A percentile compares a stretch with the other conserved stretches of the same genome.
These are phyloP conservation scores for Magnusiomyces starmeri DNA, from an alignment of 1,139 yeast species.

Conservation along the genomic window DNA sequence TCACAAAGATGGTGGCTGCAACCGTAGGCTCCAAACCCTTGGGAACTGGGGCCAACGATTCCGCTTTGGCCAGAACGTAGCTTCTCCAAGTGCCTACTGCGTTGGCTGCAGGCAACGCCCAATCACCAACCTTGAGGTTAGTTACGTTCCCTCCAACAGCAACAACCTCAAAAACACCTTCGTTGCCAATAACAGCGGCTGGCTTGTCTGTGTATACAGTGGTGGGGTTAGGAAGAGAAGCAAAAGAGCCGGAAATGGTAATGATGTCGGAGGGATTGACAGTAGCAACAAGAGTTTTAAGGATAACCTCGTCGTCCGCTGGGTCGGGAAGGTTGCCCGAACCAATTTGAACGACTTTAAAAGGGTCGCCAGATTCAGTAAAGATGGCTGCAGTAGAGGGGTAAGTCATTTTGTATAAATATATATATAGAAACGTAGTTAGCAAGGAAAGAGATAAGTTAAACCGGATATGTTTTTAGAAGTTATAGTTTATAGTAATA, in stretches of 20 bases:
- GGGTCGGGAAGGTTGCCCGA: constrained; percentile 30
- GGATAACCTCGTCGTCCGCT: constrained; percentile 40
- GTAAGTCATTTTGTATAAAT: background rate
- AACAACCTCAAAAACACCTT: constrained; percentile 80
- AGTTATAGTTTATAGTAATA: too few relatives aligned
- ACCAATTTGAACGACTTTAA: background rate
- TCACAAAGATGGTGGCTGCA: constrained; percentile 40
- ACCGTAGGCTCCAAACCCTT: constrained; percentile 6
- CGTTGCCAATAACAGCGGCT: constrained; percentile 81
- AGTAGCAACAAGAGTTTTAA: constrained; percentile 73
- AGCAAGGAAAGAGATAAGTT: too few relatives aligned
- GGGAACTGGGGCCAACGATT: background rate
- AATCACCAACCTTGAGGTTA: constrained; percentile 61
- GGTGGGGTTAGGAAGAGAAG: constrained; percentile 61
- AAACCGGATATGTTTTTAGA: too few relatives aligned
- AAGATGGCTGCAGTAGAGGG: background rate
- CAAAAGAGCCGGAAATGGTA: constrained; percentile 88
- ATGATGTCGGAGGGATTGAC: constrained; percentile 86
- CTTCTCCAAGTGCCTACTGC: constrained; percentile 94
- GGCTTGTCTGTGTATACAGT: constrained; percentile 48
- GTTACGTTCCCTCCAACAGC: constrained; percentile 48
- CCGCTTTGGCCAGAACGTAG: constrained; percentile 41
- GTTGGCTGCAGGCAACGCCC: constrained; percentile 76
- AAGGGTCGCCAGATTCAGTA: background rate
- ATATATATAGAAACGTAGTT: too few relatives aligned